Conservation (phyloP, 2,329 filamentous ascomycete genomes). For the Botrytis paeoniae region DNA sequence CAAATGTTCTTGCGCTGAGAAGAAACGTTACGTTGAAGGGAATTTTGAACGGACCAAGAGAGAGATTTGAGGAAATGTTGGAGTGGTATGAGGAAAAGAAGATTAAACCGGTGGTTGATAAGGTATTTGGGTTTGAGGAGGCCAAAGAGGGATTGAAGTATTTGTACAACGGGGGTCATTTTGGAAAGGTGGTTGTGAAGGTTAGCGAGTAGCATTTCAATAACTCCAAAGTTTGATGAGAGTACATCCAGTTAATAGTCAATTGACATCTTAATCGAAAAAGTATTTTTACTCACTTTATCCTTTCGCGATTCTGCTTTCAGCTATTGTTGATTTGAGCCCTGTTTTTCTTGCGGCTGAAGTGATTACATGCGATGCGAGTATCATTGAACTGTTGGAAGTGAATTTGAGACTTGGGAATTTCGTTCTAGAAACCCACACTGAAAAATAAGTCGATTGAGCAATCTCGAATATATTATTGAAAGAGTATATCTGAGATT, state of each 20-base stretch:
- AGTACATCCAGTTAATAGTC: neutral
- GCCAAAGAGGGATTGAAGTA: conserved; percentile 47
- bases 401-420: neutral
- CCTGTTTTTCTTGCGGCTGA: neutral
- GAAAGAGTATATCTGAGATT: rapidly evolving
- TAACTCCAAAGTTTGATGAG: no score
- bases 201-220: neutral
- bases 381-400: neutral
- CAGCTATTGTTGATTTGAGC: neutral
- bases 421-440: neutral
- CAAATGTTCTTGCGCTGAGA: conserved; percentile 54
- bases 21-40: conserved; percentile 49
- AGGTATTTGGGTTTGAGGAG: conserved; percentile 47
- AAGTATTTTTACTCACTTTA: neutral
- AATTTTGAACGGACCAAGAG: conserved; percentile 59
- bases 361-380: neutral
- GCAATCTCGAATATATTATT: neutral
- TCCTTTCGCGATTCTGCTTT: neutral
- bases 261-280: neutral
- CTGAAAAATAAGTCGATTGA: neutral
- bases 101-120: conserved; percentile 49
- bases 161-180: conserved; percentile 47
- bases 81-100: conserved; percentile 44
- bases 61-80: conserved; percentile 54
- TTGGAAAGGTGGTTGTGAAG: conserved; percentile 45